phyloP scores from a whole-genome alignment of 1,284 basidiomycete species.

The Butyriboletus regius region DNA sequence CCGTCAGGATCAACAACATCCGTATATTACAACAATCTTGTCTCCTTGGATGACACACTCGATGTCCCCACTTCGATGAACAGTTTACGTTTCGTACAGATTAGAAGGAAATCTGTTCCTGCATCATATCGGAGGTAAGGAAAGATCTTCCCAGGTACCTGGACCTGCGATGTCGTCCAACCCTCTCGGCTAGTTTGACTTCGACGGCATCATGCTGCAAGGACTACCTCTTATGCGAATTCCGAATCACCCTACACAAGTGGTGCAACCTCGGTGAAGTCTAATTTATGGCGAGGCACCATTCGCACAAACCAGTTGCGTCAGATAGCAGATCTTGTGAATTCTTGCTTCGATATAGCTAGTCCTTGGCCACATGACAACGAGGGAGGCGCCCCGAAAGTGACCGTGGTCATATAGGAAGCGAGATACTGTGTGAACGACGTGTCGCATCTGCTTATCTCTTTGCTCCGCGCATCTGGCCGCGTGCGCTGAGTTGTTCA shows the following conservation, averaged over 20 bases:
- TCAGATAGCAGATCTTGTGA: background rate
- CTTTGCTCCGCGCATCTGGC: background rate
- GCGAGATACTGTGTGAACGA: background rate
- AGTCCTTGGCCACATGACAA: background rate
- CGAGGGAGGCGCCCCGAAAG: background rate
- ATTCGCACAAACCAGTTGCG: background rate
- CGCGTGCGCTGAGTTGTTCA: background rate
- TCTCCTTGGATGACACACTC: background rate
- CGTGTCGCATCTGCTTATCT: background rate
- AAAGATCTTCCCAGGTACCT: background rate
- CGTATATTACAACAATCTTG: background rate
- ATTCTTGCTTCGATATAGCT: background rate
- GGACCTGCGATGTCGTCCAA: background rate
- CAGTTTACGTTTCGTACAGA: background rate
- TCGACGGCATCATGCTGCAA: background rate
- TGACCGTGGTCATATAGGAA: background rate
- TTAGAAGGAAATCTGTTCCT: background rate
- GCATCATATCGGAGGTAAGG: background rate
- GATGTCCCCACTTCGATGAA: background rate
- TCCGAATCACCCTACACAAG: background rate
- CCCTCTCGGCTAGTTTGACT: background rate
- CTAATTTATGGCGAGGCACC: background rate
- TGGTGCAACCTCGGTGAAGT: background rate
- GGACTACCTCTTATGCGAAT: background rate
- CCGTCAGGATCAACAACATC: background rate